Base-by-base conservation (phyloP, 2,329 filamentous ascomycete genomes). In the Nannizzia gypsea region DNA sequence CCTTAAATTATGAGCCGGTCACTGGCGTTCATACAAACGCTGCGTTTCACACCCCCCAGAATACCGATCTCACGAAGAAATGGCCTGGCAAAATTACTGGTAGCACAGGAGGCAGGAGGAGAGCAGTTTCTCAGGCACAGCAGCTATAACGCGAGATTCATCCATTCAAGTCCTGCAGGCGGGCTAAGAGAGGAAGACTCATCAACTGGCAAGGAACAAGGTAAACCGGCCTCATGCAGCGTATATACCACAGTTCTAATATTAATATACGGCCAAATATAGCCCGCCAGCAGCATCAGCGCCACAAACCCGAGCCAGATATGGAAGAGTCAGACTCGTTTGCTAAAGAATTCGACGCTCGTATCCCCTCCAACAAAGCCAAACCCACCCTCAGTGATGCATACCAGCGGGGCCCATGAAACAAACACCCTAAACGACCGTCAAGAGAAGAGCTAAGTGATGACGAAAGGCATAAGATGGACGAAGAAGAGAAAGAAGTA, bases 361-460 rank as follows among this genome's bases (percentile, higher is more conserved):
- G 57, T 1, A 63, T 64, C 28, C 62, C 62, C 13, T 63, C 61
- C 22, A 65, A 65, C 61, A 60, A 63, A 38, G 61, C 64, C 38
- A 63, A 57, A 15, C 60, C 62, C 8, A 58, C 62, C 5, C 63
- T 64, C 31, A 59, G 59, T 40, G 63, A 64, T 11, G 60, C 59
- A 61, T 64, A 62, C 40, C 63, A 63, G 56, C 63, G 63, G 50
- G 62, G 62, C 31, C 42, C 26, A 26, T 1, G 63, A 64, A 50
- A 38, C 42, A 20, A 59, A 63, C 63, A 64, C 26, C 63, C 63
- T 3, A 61, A 61, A 17, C 57, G 59, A 24, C 62, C 58, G 44
- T 24, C 57, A 11, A 62, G 60, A 24, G 57, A 62, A 20, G 60
- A 65, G n/a, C 36, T 63, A 38, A 59, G 50, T 17, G 59, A 58